Evolutionary conservation across 1,139 yeast species (phyloP).

Genomic region (Yamadazyma buinensis): DNA sequence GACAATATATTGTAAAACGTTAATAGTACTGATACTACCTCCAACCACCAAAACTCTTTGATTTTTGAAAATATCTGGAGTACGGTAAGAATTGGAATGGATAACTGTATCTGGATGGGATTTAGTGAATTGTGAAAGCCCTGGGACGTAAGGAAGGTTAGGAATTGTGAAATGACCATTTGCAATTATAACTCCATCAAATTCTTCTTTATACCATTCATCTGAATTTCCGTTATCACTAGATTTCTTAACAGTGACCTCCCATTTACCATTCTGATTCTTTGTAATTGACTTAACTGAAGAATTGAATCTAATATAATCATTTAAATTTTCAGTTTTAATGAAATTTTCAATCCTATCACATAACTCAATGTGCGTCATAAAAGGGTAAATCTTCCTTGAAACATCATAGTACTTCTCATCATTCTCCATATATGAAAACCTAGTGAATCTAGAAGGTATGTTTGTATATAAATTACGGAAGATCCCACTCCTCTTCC

Average conservation of each 20-base stretch:
- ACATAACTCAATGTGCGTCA: conserved; percentile 37
- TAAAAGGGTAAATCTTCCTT: conserved; percentile 35
- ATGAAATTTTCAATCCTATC: conserved; percentile 27
- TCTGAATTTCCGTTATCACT: conserved; percentile 16
- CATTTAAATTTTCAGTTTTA: conserved; percentile 22
- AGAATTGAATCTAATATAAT: conserved; percentile 35
- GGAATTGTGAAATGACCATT: conserved; percentile 57
- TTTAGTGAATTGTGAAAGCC: conserved; percentile 47
- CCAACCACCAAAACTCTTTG: conserved; percentile 48
- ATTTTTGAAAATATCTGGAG: conserved; percentile 40
- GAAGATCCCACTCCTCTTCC: conserved; percentile 43
- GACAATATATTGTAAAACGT: conserved; percentile 46
- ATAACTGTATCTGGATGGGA: conserved; percentile 44
- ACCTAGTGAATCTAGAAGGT: conserved; percentile 40
- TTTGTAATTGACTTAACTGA: conserved; percentile 36
- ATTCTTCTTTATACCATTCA: conserved; percentile 39
- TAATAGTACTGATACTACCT: conserved; percentile 48
- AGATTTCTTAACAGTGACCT: conserved; percentile 31
- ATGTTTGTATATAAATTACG: conserved; percentile 45
- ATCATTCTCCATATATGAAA: conserved; percentile 34
- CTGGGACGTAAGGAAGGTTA: conserved; percentile 44
- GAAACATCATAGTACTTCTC: conserved; percentile 21
- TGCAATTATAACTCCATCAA: conserved; percentile 50
- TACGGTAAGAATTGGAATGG: conserved; percentile 60
- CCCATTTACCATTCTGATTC: conserved; percentile 37